A percentile compares a stretch with the other conserved stretches of the same genome.
phyloP scores from a whole-genome alignment of 768 basidiomycete genomes.

The Pleurotus salmoneostramineus region DNA sequence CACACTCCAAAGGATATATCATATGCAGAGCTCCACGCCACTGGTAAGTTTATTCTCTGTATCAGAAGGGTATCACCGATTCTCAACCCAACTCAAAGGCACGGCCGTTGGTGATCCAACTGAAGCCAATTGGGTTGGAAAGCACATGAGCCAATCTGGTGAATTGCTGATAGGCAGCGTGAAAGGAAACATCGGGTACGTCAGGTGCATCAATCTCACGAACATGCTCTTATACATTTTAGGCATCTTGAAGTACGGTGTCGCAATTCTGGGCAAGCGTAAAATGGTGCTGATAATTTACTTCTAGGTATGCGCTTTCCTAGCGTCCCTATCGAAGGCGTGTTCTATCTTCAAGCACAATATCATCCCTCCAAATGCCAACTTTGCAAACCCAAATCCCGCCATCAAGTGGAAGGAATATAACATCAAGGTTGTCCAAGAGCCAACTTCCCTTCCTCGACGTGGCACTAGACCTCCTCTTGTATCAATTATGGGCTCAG shows the following conservation, averaged over 20 bases:
- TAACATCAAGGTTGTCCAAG: slow-evolving; percentile 28
- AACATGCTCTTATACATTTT: neutral
- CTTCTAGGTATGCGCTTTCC: slow-evolving; percentile 28
- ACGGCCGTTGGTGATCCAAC: slow-evolving; percentile 46
- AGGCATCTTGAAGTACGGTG: neutral
- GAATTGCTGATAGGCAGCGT: slow-evolving; percentile 37
- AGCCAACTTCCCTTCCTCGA: slow-evolving; percentile 21
- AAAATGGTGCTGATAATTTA: slow-evolving; percentile 27
- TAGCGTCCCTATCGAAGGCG: slow-evolving; percentile 41
- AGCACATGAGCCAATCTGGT: slow-evolving; percentile 24
- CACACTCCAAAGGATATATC: slow-evolving; percentile 35
- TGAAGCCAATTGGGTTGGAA: slow-evolving; percentile 46
- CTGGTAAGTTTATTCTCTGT: slow-evolving; percentile 23
- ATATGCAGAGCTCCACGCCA: slow-evolving; percentile 47
- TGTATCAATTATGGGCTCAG: slow-evolving; percentile 37
- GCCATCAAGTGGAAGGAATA: slow-evolving; percentile 35
- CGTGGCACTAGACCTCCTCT: slow-evolving; percentile 20
- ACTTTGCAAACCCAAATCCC: slow-evolving; percentile 29
- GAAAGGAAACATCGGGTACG: slow-evolving; percentile 43
- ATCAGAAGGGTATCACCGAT: neutral
- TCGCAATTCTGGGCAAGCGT: slow-evolving; percentile 13
- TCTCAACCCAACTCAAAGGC: slow-evolving; percentile 9
- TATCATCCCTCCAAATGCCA: slow-evolving; percentile 36
- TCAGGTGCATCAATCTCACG: neutral
- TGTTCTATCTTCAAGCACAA: slow-evolving; percentile 30